phyloP scores from a whole-genome alignment of 2,329 filamentous ascomycete species.

The Sclerotinia sclerotiorum region DNA sequence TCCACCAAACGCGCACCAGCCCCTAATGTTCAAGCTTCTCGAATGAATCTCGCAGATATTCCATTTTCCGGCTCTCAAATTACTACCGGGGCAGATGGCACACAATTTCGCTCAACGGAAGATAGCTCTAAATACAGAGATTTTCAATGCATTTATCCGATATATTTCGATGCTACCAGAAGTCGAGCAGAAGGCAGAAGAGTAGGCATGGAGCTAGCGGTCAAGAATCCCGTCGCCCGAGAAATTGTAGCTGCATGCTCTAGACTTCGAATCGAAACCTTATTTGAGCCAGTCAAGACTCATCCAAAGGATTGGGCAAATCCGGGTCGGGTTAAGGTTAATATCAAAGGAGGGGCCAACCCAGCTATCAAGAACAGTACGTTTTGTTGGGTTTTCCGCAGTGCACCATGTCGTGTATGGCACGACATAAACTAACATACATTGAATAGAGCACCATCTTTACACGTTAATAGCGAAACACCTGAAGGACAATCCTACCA shows the following conservation, averaged over 20 bases:
- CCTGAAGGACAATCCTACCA: constrained; percentile 75
- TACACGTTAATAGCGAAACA: constrained; percentile 78
- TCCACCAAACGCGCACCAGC: constrained; percentile 34
- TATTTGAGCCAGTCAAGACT: constrained; percentile 86
- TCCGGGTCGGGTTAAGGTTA: constrained; percentile 82
- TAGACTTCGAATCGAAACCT: constrained; percentile 65
- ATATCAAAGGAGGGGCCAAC: constrained; percentile 63
- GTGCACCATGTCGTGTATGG: neutral
- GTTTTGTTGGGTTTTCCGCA: constrained; percentile 34
- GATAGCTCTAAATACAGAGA: constrained; percentile 63
- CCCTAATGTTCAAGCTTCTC: constrained; percentile 42
- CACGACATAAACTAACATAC: neutral
- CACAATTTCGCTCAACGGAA: constrained; percentile 43
- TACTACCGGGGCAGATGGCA: constrained; percentile 40
- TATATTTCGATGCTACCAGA: constrained; percentile 85
- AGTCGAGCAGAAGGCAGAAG: constrained; percentile 78
- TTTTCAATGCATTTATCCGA: constrained; percentile 88
- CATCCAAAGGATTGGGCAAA: constrained; percentile 99
- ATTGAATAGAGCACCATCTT: constrained; percentile 72
- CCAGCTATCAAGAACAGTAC: constrained; percentile 62
- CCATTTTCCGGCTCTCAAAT: constrained; percentile 43
- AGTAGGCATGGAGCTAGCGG: constrained; percentile 69
- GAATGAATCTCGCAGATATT: constrained; percentile 44
- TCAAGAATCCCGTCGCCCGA: constrained; percentile 81
- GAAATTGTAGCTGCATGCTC: constrained; percentile 87